phyloP scores from a whole-genome alignment of 2,329 filamentous ascomycete species.

The Colletotrichum orchidophilum region DNA sequence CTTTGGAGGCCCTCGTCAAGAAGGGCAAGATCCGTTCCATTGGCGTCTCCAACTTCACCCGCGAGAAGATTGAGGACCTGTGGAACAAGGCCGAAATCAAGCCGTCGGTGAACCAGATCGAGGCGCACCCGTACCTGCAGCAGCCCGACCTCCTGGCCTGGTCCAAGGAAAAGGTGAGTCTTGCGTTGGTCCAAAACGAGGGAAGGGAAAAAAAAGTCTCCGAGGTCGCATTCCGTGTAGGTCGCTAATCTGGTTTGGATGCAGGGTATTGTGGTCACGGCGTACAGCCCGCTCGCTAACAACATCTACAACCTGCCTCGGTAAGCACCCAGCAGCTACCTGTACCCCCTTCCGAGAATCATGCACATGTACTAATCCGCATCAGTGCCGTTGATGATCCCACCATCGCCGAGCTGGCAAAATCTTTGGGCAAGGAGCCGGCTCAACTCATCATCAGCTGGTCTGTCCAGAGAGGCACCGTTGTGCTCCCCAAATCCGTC shows the following conservation, averaged over 20 bases:
- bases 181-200: background rate
- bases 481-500: constrained; percentile 64
- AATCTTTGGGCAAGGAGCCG: constrained; percentile 59
- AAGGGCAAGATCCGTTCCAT: constrained; percentile 65
- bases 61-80: constrained; percentile 62
- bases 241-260: constrained; percentile 11
- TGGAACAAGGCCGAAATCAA: constrained; percentile 55
- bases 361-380: background rate
- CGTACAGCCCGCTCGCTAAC: constrained; percentile 72
- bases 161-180: constrained; percentile 50
- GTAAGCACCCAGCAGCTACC: background rate
- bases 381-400: constrained; percentile 58
- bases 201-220: background rate
- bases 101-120: constrained; percentile 62
- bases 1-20: constrained; percentile 67
- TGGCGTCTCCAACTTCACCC: constrained; percentile 68
- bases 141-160: constrained; percentile 61
- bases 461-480: constrained; percentile 62
- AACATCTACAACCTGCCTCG: constrained; percentile 49
- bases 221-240: constrained; percentile 9
- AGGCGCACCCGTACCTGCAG: constrained; percentile 57
- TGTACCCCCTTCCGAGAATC: background rate
- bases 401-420: constrained; percentile 61
- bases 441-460: constrained; percentile 64
- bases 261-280: constrained; percentile 60